Evolutionary conservation across 768 basidiomycete genomes (phyloP), one percentile per base, ranked within the genome.

Genomic region (Pleurotus ostreatus): DNA sequence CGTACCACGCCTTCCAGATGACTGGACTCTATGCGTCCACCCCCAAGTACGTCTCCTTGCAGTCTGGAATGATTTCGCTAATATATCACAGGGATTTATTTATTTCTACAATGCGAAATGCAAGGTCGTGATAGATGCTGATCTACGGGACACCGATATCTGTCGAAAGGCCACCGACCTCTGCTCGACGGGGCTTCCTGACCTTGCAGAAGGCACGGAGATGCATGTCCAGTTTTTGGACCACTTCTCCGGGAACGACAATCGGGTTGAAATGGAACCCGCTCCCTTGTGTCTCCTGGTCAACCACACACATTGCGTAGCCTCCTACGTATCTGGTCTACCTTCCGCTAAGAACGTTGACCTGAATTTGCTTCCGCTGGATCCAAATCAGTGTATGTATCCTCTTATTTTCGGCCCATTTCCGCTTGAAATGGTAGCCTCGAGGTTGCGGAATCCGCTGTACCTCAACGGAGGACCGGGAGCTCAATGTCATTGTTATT

Each of bases 41-140:
- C 53, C 53, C 2, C 53, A 55, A 20, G 53, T 55, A 30, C 20
- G 49, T 51, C 46, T n/a, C 16, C 49, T 26, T 51, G n/a, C n/a
- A 37, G 9, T n/a, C 7, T 11, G 11, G 23, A 23, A n/a, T 12
- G 18, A 48, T 12, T 16, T n/a, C 4, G 16, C 30, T 26, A 9
- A 51, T 22, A n/a, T 9, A 34, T 3, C 16, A 22, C 64, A 78
- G 71, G 80, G 81, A 22, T 81, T 75, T 34, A 62, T 82, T 11
- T 83, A 84, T 62, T 83, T 80, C 64, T 65, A 68, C 57, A 76
- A 78, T 59, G 60, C 68, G 4, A 55, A 60, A 7, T 60, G 71
- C n/a, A 72, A 71, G 51, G 64, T 78, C 15, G 71, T 80, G 23
- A 75, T 77, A 23, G 79, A 80, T 59, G 78, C 80, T 52, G 80